These are phyloP conservation scores for Phytophthora pseudosyringae DNA, from an alignment of 352 stramenopile species.

Conservation along the genomic window DNA sequence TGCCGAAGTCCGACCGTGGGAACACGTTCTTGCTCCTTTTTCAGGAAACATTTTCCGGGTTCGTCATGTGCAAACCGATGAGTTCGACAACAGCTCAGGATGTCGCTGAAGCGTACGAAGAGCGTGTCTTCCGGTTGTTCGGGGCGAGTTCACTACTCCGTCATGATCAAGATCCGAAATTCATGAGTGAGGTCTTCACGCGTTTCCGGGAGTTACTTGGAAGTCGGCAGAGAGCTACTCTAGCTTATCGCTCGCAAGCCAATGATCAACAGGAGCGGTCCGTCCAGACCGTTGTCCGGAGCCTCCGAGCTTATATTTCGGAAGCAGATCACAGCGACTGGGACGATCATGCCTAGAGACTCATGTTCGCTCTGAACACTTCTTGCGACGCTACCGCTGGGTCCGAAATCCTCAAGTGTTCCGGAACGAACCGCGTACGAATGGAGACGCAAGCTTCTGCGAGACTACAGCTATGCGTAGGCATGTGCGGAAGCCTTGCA, in stretches of 20 bases:
- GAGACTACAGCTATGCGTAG: slow-evolving; percentile 6
- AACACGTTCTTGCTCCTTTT: neutral
- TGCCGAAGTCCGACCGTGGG: neutral
- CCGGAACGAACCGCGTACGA: slow-evolving; percentile 10
- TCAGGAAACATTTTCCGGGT: neutral
- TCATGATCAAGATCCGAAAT: neutral
- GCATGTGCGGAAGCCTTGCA: slow-evolving; percentile 13
- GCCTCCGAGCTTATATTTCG: neutral
- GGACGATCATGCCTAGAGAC: slow-evolving; percentile 1
- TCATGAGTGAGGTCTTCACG: too few species aligned
- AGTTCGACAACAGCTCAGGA: neutral
- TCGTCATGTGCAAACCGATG: neutral
- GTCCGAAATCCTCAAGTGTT: neutral
- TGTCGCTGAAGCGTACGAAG: neutral
- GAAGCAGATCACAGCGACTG: slow-evolving; percentile 4
- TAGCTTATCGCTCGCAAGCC: neutral
- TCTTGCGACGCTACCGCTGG: neutral
- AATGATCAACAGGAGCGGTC: neutral
- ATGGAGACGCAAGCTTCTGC: slow-evolving; percentile 5
- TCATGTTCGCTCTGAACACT: neutral
- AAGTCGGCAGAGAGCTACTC: neutral
- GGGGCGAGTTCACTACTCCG: neutral
- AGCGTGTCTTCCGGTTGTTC: neutral
- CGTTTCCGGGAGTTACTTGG: neutral
- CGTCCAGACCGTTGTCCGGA: neutral